These are phyloP conservation scores for Phytophthora meadii DNA, from an alignment of 352 stramenopile genomes.

Conservation along the genomic window DNA sequence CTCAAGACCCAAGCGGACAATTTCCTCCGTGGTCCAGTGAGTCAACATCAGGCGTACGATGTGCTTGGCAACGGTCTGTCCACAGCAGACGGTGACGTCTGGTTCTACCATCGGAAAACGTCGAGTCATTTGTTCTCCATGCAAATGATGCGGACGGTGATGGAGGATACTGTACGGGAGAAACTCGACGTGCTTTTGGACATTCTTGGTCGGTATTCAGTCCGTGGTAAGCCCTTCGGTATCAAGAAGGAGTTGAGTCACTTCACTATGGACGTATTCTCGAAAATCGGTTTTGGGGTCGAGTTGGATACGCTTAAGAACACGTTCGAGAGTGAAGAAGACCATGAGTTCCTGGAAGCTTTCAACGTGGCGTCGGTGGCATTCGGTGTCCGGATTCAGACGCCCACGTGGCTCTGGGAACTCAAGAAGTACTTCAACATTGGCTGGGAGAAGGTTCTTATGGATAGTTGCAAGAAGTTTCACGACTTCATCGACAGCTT, in stretches of 20 bases:
- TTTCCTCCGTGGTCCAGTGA: conserved; percentile 5
- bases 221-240: conserved; percentile 14
- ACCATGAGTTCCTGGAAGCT: conserved; percentile 3
- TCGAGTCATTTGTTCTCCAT: conserved; percentile 8
- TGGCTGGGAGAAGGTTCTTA: conserved; percentile 10
- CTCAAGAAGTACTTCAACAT: conserved; percentile 7
- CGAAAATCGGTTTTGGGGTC: conserved; percentile 6
- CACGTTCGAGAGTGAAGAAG: conserved; percentile 6
- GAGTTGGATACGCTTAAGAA: conserved; percentile 9
- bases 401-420: conserved; percentile 5
- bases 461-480: conserved; percentile 7
- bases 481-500: conserved; percentile 15
- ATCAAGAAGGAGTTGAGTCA: conserved; percentile 20
- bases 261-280: conserved; percentile 24
- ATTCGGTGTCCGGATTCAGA: conserved; percentile 9
- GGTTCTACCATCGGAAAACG: conserved; percentile 9
- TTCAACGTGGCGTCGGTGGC: conserved; percentile 8
- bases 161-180: conserved; percentile 32
- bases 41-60: conserved; percentile 4
- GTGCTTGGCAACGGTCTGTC: conserved; percentile 7
- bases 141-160: conserved; percentile 22
- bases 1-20: conserved; percentile 11
- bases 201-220: conserved; percentile 1
- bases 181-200: conserved; percentile 14
- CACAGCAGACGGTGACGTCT: not conserved